Base-by-base conservation (phyloP, 805 yeast genomes). In the Kurtzmaniella cleridarum region DNA sequence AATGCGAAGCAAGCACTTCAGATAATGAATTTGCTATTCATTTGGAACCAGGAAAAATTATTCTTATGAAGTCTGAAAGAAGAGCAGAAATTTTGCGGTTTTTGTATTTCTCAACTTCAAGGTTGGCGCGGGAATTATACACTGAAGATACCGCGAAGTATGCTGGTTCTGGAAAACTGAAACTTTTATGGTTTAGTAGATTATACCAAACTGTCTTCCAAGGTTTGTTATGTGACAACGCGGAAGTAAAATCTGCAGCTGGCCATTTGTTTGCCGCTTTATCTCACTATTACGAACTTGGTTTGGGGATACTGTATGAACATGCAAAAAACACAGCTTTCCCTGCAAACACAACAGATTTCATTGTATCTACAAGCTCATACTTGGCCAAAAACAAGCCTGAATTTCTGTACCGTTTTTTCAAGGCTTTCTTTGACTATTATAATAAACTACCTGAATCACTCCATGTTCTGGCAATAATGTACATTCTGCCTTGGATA, bases 401-500 rank as follows among this genome's bases (percentile, higher is more conserved):
- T 0, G 64, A 71, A 7, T 57, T 83, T 49, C 76, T 95, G 0
- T 71, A 72, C 42, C 74, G 81, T 34, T 76, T 85, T 41, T 74
- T 80, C 54, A 65, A 63, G 29, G 78, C 84, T 1, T 69, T 60
- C 36, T 66, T 67, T 45, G 65, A 60, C 27, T 59, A 58, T 41
- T 73, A 71, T 42, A 76, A 68, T 2, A 61, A 58, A 35, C 49
- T 72, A 15, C 57, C 63, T 0, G 42, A 39, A 0, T 62, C 55
- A 6, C 64, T 64, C 30, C 53, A 66, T 35, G 48, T 66, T n/a
- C 60, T 71, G 40, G 71, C 78, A 1, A 66, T 68, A 14, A 51
- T 73, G 37, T 79, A 79, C 50, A 62, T 80, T 9, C 66, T 84
- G 0, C 90, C 93, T 2, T 88, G 95, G 95, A 68, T 84, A 12